phyloP scores from a whole-genome alignment of 1,284 basidiomycete genomes.

The Moesziomyces globuligerus region DNA sequence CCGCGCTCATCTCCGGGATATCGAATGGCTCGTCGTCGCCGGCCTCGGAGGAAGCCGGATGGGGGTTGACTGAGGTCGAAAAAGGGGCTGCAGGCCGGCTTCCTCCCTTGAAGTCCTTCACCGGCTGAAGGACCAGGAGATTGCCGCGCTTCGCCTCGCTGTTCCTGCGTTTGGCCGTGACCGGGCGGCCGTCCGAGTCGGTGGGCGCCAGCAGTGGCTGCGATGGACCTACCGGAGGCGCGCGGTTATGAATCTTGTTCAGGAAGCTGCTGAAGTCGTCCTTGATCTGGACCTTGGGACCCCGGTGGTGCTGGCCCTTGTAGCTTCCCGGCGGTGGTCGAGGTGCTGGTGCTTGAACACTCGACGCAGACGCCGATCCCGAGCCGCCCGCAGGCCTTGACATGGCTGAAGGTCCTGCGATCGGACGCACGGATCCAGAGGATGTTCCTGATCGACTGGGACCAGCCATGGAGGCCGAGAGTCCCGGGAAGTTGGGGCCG shows the following conservation, averaged over 20 bases:
- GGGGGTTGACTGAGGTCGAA: background rate
- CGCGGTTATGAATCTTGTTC: constrained; percentile 5
- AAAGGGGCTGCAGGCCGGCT: constrained; percentile 12
- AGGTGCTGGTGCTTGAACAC: constrained; percentile 1
- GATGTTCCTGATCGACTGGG: background rate
- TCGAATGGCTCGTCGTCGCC: constrained; percentile 19
- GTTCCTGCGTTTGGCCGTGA: constrained; percentile 11
- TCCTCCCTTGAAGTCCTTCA: constrained; percentile 28
- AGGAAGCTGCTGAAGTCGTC: constrained; percentile 23
- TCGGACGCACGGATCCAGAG: constrained; percentile 1
- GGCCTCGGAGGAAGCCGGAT: constrained; percentile 24
- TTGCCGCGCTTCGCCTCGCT: constrained; percentile 25
- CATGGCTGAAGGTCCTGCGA: background rate
- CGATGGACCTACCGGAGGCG: background rate
- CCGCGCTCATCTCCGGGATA: constrained; percentile 40
- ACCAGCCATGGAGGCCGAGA: constrained; percentile 10
- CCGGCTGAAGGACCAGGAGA: constrained; percentile 22
- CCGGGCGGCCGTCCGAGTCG: constrained; percentile 9
- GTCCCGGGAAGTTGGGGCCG: constrained; percentile 18
- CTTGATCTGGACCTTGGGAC: constrained; percentile 25
- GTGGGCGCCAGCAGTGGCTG: constrained; percentile 11
- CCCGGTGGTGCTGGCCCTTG: constrained; percentile 38
- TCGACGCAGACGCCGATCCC: background rate
- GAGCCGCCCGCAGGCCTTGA: background rate
- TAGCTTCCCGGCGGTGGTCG: constrained; percentile 31